Base-by-base conservation (phyloP, 257 asterid genomes). In the Solanum sitiens region DNA sequence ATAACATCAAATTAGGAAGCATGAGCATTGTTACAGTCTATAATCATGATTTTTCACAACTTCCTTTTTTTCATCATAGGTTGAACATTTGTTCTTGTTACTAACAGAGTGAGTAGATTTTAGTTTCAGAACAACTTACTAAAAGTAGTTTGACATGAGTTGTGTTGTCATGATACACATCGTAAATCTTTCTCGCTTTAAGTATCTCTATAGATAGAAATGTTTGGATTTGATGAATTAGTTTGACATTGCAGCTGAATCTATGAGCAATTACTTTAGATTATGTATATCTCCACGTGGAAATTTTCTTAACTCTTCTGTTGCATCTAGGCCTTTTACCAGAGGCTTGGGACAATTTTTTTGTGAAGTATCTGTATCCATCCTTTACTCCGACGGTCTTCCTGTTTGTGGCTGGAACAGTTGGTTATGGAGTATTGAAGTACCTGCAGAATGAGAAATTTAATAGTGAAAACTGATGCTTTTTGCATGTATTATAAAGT, bases 311-410 rank as follows among this genome's bases (percentile, higher is more conserved):
- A 21, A 35, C 70, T 82, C 70, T 47, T 82, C 21, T 27, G 45
- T 30, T 77, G 84, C 44, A 89, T 84, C 72, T 94, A 97, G 99
- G 99, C 33, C 95, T 96, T 89, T 92, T 97, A 71, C 99, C 99
- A n/a, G 99, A 95, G 80, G 94, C 90, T 79, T 96, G 97, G 98
- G 99, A 96, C 87, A 92, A 74, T 59, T 92, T 96, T 77, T 89
- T 94, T n/a, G 98, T 90, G 84, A 96, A 96, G 93, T 97, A 95
- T 91, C 90, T 97, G 32, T 95, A 96, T 92, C 99, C 99, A 12
- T 90, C 95, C 67, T 96, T 97, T 90, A 97, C 99, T 87, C 99
- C 98, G n/a, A 94, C 99, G 2, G 98, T 97, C 68, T 91, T 92
- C 93, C 89, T 95, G 91, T 97, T 97, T 80, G 92, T 97, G 53